Percentiles rank a stretch among this genome's conserved stretches.
Evolutionary conservation across 768 basidiomycete genomes (phyloP).

Genomic region (Strobilomyces confusus): DNA sequence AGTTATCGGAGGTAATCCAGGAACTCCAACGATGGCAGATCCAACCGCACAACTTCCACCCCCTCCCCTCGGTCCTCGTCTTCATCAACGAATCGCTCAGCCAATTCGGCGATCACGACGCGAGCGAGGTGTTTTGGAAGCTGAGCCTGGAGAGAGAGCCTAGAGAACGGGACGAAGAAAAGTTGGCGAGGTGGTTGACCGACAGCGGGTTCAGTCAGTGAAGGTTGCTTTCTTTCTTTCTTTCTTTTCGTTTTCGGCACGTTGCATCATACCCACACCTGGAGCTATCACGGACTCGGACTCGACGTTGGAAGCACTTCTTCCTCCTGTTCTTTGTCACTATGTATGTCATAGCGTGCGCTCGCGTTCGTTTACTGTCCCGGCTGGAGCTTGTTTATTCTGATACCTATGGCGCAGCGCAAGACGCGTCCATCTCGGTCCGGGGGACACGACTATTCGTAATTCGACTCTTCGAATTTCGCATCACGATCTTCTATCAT

Average conservation of each 20-base stretch:
- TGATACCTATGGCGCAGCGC: background rate
- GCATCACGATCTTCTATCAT: background rate
- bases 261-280: slow-evolving; percentile 1
- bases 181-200: slow-evolving; percentile 37
- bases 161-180: slow-evolving; percentile 51
- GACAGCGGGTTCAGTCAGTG: slow-evolving; percentile 37
- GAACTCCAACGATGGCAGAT: slow-evolving; percentile 57
- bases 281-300: slow-evolving; percentile 5
- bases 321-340: no score
- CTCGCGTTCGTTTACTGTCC: background rate
- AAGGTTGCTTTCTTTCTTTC: background rate
- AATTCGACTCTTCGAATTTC: background rate
- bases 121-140: slow-evolving; percentile 39
- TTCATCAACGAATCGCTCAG: slow-evolving; percentile 41
- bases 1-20: slow-evolving; percentile 51
- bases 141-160: slow-evolving; percentile 51
- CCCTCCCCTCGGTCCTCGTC: slow-evolving; percentile 39
- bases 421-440: background rate
- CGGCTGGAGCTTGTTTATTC: background rate
- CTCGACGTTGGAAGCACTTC: background rate
- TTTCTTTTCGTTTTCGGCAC: background rate
- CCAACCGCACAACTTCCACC: slow-evolving; percentile 51
- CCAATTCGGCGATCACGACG: slow-evolving; percentile 32
- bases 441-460: background rate
- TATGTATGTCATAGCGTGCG: background rate